A percentile compares a stretch with the other conserved stretches of the same genome.
Conservation (phyloP, 2,329 filamentous ascomycete genomes). For the Phyllosticta citribraziliensis region DNA sequence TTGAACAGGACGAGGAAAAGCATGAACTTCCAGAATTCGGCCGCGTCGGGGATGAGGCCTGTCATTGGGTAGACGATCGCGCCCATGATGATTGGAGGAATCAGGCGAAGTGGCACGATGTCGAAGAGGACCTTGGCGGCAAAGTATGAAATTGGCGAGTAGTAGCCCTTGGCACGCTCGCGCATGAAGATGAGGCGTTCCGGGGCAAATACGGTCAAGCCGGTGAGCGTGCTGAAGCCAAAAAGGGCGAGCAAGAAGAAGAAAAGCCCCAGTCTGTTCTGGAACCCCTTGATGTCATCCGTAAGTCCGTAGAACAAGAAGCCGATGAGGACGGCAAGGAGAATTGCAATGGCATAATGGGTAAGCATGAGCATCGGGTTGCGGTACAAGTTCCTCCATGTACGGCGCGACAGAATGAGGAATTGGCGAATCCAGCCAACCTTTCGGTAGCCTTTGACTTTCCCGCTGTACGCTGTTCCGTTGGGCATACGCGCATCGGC, state of each 20-base stretch:
- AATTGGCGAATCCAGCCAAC: slow-evolving; percentile 77
- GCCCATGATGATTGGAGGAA: slow-evolving; percentile 91
- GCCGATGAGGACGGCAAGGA: slow-evolving; percentile 86
- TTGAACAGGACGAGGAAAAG: slow-evolving; percentile 93
- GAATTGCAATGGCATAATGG: slow-evolving; percentile 93
- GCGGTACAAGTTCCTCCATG: slow-evolving; percentile 94
- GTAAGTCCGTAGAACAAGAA: slow-evolving; percentile 95
- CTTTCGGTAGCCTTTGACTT: slow-evolving; percentile 69
- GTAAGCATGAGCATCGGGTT: slow-evolving; percentile 98
- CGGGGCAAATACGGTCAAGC: slow-evolving; percentile 82
- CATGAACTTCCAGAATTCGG: slow-evolving; percentile 85
- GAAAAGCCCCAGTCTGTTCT: slow-evolving; percentile 93
- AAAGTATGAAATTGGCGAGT: slow-evolving; percentile 89
- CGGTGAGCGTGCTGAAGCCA: slow-evolving; percentile 92
- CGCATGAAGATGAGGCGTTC: slow-evolving; percentile 86
- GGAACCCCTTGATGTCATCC: slow-evolving; percentile 93
- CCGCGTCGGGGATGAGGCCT: slow-evolving; percentile 69
- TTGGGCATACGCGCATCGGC: slow-evolving; percentile 44
- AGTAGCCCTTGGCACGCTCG: slow-evolving; percentile 94
- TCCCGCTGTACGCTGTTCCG: slow-evolving; percentile 46
- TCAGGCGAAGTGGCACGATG: slow-evolving; percentile 84
- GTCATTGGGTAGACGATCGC: slow-evolving; percentile 98
- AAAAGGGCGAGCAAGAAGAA: slow-evolving; percentile 95
- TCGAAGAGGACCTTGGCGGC: slow-evolving; percentile 96
- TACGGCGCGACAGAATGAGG: slow-evolving; percentile 75